Evolutionary conservation across 73 alveolate genomes (phyloP), one percentile per base, ranked within the genome.

Genomic region (Paraurostyla sp.): DNA sequence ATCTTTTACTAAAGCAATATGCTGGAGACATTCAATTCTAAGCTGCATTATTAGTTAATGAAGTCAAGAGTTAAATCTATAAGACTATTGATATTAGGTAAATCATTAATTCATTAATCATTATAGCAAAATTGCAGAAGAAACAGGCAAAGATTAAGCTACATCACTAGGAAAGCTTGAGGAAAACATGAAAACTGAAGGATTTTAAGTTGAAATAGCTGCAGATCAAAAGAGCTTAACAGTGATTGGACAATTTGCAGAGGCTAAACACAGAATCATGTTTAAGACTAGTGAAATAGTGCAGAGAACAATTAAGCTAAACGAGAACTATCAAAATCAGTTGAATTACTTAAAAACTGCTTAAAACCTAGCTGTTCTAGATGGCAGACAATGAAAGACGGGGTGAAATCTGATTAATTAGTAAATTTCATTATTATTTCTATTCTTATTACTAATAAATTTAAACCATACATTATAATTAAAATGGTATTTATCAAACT

Each of bases 1-100:
- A 75, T 32, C 58, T 46, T 9, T 30, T 75, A 11, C 33, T 75
- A 30, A 49, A 75, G 40, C 22, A 48, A 20, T 49, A 6, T 75
- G 75, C 73, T 15, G n/a, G 16, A 3, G 65, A 69, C 3, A 33
- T 69, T 4, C 69, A 69, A 43, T 7, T 6, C 33, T 23, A 69
- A 43, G 84, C 84, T 22, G 63, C 42, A 4, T 23, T 75, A 7
- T 22, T 75, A 13, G 57, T 75, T 16, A 46, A 46, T 29, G 54
- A 43, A 50, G 87, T 75, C 4, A 75, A 75, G 52, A 9, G 75
- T 33, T 13, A 75, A 50, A 20, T 75, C 38, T 75, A 75, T 30
- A 75, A 75, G 75, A 22, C 69, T 3, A 16, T 75, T 7, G 60
- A 75, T 33, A 48, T 75, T 22, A 22, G 27, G 13, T 4, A 75